Evolutionary conservation across 2,329 filamentous ascomycete species (phyloP).

Genomic region (Fusarium caatingaense): DNA sequence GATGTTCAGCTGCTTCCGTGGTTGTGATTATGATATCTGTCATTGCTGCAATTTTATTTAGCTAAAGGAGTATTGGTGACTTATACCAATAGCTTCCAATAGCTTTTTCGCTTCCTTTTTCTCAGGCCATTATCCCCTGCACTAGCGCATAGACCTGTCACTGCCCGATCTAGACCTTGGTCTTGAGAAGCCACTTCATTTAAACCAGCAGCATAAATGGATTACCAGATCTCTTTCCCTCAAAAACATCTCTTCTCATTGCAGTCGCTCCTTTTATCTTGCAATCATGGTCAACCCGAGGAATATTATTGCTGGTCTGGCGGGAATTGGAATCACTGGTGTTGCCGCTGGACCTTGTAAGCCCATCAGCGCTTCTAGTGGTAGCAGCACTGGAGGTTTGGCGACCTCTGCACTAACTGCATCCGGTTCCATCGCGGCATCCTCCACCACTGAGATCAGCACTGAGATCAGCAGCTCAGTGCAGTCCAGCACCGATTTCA

Average conservation of each 20-base stretch:
- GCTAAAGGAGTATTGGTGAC: no score
- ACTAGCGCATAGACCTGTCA: neutral
- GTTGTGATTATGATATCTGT: no score
- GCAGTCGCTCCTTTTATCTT: neutral
- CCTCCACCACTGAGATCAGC: neutral
- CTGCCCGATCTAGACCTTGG: neutral
- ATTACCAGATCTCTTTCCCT: neutral
- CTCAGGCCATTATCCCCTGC: neutral
- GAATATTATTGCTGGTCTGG: neutral
- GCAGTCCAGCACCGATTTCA: neutral
- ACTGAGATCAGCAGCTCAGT: neutral
- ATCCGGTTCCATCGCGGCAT: neutral
- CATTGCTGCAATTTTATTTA: no score
- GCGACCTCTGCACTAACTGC: neutral
- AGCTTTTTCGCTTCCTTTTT: neutral
- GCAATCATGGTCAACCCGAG: neutral
- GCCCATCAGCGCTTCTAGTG: neutral
- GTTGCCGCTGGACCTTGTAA: neutral
- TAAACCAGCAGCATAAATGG: neutral
- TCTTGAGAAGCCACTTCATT: neutral
- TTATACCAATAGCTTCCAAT: neutral
- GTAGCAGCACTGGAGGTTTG: neutral
- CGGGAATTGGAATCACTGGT: neutral
- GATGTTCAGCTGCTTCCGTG: no score
- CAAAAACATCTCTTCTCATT: no score